Evolutionary conservation across 2,329 filamentous ascomycete species (phyloP).

Genomic region (Nannizzia gypsea): DNA sequence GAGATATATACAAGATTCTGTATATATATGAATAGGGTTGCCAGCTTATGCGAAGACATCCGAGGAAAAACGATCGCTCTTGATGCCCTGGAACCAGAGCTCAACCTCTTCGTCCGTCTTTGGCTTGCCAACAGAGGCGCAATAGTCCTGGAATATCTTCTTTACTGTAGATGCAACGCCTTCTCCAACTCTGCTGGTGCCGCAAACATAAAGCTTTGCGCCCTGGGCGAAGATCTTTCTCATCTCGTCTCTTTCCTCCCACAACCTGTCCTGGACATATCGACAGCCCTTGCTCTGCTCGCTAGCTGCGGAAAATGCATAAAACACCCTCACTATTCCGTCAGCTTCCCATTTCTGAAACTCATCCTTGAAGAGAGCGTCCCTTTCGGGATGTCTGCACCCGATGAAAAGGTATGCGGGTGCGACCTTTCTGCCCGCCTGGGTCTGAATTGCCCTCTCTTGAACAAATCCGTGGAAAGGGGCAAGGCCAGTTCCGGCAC

Average conservation of each 20-base stretch:
- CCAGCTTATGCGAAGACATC: not conserved
- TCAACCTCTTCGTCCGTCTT: not conserved
- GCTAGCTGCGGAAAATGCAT: not conserved
- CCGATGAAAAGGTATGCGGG: slow-evolving; percentile 2
- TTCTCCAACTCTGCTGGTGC: not conserved
- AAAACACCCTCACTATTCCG: not conserved
- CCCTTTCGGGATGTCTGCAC: not conserved
- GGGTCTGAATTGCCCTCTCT: not conserved
- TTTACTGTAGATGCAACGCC: not conserved
- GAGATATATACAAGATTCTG: not conserved
- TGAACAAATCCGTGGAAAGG: not conserved
- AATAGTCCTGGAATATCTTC: slow-evolving; percentile 2
- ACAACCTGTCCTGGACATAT: not conserved
- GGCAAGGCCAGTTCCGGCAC: not conserved
- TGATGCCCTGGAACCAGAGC: not conserved
- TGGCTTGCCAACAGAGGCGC: not conserved
- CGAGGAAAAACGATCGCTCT: not conserved
- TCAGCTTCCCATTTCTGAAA: not conserved
- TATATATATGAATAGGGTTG: not conserved
- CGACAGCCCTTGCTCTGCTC: slow-evolving; percentile 1
- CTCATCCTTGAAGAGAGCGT: not conserved
- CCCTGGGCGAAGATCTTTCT: slow-evolving; percentile 1
- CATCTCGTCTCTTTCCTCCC: not conserved
- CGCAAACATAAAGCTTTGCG: not conserved
- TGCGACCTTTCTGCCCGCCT: not conserved